Evolutionary conservation across 768 basidiomycete genomes (phyloP), one percentile per base, ranked within the genome.

Genomic region (Lactarius pseudohatsudake): DNA sequence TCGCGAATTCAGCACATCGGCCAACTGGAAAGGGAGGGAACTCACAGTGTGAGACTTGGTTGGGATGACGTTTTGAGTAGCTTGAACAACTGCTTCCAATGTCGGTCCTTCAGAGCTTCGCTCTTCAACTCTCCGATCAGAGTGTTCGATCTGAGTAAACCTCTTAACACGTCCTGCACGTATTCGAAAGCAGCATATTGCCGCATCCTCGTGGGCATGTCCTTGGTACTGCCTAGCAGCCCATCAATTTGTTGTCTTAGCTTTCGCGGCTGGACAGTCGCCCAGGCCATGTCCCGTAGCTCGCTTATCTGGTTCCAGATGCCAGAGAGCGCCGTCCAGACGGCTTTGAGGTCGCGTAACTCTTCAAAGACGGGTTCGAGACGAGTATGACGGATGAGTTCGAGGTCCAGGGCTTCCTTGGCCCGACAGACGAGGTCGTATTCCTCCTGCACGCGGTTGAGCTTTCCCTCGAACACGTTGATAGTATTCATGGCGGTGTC

Each of bases 121-220:
- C 94, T 96, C 79, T 97, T 98, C 73, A 99, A 81, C 77, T 99
- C 97, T 18, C 87, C 87, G n/a, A 99, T 83, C 70, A 97, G 80
- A 0, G 88, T 75, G 75, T 99, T 98, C 43, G 91, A 88, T 79
- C 97, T 98, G 70, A 98, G 83, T 57, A 95, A 81, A 15, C 88
- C 86, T 55, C 90, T 85, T 62, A 99, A 81, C 26, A 89, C 84
- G 53, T 99, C 96, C 74, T 98, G 96, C 2, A 98, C 94, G 75
- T 92, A 96, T 81, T 98, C 97, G 74, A 98, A 99, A 0, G 97
- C 97, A 10, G 95, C 93, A 76, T 99, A 99, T 75, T 99, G 97
- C 61, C 97, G 86, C 97, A 98, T 99, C 67, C 96, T 84, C 43
- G 93, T 96, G 1, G 97, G 97, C 96, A 99, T 98, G 57, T 98